Conservation (phyloP, 2,329 filamentous ascomycete species). For the Neofusicoccum sp. region DNA sequence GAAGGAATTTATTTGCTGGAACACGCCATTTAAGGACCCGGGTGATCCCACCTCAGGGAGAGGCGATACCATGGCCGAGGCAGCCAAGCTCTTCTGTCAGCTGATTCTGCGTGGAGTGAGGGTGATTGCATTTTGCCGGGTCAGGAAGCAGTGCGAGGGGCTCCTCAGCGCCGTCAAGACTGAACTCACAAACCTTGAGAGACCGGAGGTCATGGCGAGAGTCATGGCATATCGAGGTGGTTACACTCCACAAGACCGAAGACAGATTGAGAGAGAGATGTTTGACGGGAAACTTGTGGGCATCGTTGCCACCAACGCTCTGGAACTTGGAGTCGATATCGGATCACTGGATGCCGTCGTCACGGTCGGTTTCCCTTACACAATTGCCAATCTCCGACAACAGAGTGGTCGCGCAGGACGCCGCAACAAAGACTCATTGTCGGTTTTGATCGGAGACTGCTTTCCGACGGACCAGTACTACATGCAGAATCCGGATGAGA, state of each 20-base stretch:
- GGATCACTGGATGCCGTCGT: slow-evolving; percentile 90
- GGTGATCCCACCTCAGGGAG: slow-evolving; percentile 82
- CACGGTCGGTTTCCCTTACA: slow-evolving; percentile 92
- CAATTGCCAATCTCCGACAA: slow-evolving; percentile 89
- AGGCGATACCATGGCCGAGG: slow-evolving; percentile 77
- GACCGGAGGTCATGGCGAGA: slow-evolving; percentile 70
- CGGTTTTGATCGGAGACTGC: slow-evolving; percentile 82
- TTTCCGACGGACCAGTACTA: slow-evolving; percentile 94
- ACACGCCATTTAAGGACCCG: slow-evolving; percentile 90
- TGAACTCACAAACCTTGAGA: slow-evolving; percentile 70
- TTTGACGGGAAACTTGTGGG: slow-evolving; percentile 92
- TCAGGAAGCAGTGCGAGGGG: slow-evolving; percentile 84
- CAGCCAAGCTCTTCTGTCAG: slow-evolving; percentile 87
- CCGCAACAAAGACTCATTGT: slow-evolving; percentile 89
- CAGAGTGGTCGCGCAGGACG: slow-evolving; percentile 91
- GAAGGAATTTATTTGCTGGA: slow-evolving; percentile 97
- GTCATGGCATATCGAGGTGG: slow-evolving; percentile 97
- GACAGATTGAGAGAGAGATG: slow-evolving; percentile 91
- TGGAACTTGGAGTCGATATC: slow-evolving; percentile 94
- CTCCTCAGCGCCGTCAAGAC: slow-evolving; percentile 76
- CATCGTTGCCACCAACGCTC: slow-evolving; percentile 87
- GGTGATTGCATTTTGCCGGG: slow-evolving; percentile 87
- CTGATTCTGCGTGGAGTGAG: slow-evolving; percentile 83
- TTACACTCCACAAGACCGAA: slow-evolving; percentile 86
- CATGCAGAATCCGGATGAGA: slow-evolving; percentile 92